A percentile compares a stretch with the other conserved stretches of the same genome.
Conservation (phyloP, 345 rosid genomes). For the Acer saccharum region DNA sequence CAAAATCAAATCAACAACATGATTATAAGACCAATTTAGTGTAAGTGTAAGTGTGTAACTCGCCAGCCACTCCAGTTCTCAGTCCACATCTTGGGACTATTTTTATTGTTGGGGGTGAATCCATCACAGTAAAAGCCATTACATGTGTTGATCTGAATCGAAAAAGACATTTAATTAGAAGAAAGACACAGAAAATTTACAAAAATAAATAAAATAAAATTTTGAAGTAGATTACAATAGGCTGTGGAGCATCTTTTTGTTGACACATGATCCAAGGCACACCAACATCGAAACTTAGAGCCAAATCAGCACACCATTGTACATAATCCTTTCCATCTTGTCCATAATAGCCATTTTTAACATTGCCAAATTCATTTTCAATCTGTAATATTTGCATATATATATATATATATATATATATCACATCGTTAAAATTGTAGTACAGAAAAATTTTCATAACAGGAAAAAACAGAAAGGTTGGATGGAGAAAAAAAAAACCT, state of each 20-base stretch:
- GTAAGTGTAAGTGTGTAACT: background rate
- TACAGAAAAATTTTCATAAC: background rate
- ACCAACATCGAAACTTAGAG: conserved; percentile 21
- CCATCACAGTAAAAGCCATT: conserved; percentile 47
- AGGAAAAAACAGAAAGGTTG: background rate
- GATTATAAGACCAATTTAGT: background rate
- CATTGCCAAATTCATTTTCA: conserved; percentile 51
- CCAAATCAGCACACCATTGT: conserved; percentile 46
- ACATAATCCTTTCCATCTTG: conserved; percentile 35
- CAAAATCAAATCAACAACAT: background rate
- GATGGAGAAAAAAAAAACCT: conserved; percentile 20
- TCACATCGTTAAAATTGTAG: too few species aligned
- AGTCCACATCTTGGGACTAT: conserved; percentile 50
- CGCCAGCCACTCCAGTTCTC: conserved; percentile 56
- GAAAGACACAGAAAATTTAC: background rate
- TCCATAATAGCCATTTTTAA: conserved; percentile 25
- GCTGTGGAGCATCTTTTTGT: conserved; percentile 38
- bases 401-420: background rate
- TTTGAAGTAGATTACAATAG: conserved; percentile 24
- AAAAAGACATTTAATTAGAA: background rate
- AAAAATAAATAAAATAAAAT: too few species aligned
- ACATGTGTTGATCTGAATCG: conserved; percentile 37
- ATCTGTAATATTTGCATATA: conserved; percentile 22
- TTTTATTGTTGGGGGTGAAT: conserved; percentile 25
- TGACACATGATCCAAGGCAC: conserved; percentile 59